Evolutionary conservation across 2,329 filamentous ascomycete genomes (phyloP), one percentile per base, ranked within the genome.

Genomic region (Proliferodiscus dingleyae): DNA sequence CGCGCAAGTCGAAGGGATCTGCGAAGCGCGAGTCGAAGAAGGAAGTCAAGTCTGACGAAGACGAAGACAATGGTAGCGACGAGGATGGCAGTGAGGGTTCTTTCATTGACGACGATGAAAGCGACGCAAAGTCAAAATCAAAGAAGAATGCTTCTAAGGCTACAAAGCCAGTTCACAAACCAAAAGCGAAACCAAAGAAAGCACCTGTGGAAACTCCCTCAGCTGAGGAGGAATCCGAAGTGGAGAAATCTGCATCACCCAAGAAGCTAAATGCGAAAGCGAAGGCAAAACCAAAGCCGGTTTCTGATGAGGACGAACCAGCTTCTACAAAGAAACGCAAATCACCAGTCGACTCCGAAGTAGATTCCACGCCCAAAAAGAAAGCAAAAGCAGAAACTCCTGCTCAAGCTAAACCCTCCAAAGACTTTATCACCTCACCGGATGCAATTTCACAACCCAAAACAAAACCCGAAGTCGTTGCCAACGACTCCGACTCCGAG

Each of bases 401-500:
- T 8, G 22, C 32, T 8, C 45, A 46, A 18, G 37, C 40, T 19
- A 37, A 37, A n/a, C 43, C 46, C 6, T 32, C 26, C 21, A 42
- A 45, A 19, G 50, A 49, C 15, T 19, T 43, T 21, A 38, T 47
- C 46, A 11, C 47, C 48, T 19, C 34, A 41, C 28, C 54, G 51
- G 41, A 49, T 42, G 22, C 44, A 46, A 28, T 10, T 26, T 26
- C 38, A 8, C 39, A 45, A 37, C 26, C 42, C 16, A 47, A 50
- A 29, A 24, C 33, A 39, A 37, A 43, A 5, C 18, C 40, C 10
- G 26, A 58, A 48, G 52, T 61, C 22, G 66, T 65, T 55, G 59
- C 61, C 18, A 65, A 66, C 9, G 67, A 64, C 33, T 72, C 71
- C n/a, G 69, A 70, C 57, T 70, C 76, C 0, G 83, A 87, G 43